Evolutionary conservation across 208 protist genomes (phyloP).

Genomic region (Leishmania braziliensis): DNA sequence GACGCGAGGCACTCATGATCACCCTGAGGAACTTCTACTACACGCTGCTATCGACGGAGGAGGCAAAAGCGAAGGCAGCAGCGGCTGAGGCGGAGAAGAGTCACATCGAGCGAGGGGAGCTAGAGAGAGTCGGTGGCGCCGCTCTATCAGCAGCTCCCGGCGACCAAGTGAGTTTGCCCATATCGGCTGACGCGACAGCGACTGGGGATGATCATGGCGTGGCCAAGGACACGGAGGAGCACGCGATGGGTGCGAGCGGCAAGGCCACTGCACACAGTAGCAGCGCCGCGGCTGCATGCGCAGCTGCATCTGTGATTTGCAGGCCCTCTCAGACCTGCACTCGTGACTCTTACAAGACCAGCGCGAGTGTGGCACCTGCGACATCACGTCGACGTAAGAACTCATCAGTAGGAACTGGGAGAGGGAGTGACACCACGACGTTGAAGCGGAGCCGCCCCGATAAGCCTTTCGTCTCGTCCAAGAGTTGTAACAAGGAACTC

Average conservation of each 20-base stretch:
- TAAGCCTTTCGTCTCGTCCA: not conserved
- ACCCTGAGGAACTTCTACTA: constrained; percentile 77
- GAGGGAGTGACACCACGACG: not conserved
- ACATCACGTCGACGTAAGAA: not conserved
- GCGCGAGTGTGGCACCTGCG: not conserved
- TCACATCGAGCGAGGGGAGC: not conserved
- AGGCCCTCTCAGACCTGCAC: not conserved
- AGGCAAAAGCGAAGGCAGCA: constrained; percentile 17
- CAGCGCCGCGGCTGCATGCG: not conserved
- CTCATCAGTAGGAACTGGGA: not conserved
- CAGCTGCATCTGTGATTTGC: not conserved
- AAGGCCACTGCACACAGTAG: not conserved
- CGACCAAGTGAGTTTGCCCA: not conserved
- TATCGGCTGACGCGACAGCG: not conserved
- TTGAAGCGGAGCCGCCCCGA: not conserved
- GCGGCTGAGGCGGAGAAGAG: not conserved
- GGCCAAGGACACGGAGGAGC: not conserved
- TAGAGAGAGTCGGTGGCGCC: not conserved
- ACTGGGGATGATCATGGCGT: not conserved
- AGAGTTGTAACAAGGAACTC: not conserved
- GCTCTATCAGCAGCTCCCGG: constrained; percentile 5
- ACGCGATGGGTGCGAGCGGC: not conserved
- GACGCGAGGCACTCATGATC: constrained; percentile 76
- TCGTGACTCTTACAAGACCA: not conserved
- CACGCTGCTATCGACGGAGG: constrained; percentile 44